Evolutionary conservation across 208 protist genomes (phyloP).

Genomic region (Lotmaria passim): DNA sequence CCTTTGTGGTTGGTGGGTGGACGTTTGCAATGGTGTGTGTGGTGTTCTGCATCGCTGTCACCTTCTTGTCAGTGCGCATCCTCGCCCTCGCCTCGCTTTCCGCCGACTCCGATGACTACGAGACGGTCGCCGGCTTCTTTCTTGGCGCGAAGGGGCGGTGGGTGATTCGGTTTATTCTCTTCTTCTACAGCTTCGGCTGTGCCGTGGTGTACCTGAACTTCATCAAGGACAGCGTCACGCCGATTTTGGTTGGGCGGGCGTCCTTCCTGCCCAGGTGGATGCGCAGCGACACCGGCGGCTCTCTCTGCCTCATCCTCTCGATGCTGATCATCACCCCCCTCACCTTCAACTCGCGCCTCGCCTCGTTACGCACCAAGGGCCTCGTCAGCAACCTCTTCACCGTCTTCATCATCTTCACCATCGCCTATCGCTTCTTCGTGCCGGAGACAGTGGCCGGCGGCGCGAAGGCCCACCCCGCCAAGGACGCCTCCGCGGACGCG

Average conservation of each 20-base stretch:
- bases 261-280: slow-evolving; percentile 67
- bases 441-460: slow-evolving; percentile 18
- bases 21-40: slow-evolving; percentile 54
- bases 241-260: slow-evolving; percentile 45
- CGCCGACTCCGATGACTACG: slow-evolving; percentile 79
- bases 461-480: not conserved
- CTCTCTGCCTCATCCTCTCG: slow-evolving; percentile 48
- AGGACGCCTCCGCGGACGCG: not conserved
- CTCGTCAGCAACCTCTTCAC: slow-evolving; percentile 79
- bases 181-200: slow-evolving; percentile 82
- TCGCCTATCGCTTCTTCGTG: slow-evolving; percentile 71
- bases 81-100: slow-evolving; percentile 74
- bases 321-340: slow-evolving; percentile 65
- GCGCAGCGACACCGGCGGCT: slow-evolving; percentile 47
- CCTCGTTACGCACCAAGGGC: slow-evolving; percentile 79
- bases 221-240: slow-evolving; percentile 70
- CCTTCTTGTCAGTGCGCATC: slow-evolving; percentile 75
- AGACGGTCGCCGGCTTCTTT: slow-evolving; percentile 77
- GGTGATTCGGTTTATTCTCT: slow-evolving; percentile 59
- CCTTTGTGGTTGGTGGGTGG: slow-evolving; percentile 68
- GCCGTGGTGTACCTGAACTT: slow-evolving; percentile 77
- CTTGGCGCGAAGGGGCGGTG: slow-evolving; percentile 56
- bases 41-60: slow-evolving; percentile 62
- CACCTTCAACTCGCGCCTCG: slow-evolving; percentile 77
- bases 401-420: slow-evolving; percentile 70